Evolutionary conservation across 176 grass and related monocot species (phyloP).

Genomic region (Lolium perenne): DNA sequence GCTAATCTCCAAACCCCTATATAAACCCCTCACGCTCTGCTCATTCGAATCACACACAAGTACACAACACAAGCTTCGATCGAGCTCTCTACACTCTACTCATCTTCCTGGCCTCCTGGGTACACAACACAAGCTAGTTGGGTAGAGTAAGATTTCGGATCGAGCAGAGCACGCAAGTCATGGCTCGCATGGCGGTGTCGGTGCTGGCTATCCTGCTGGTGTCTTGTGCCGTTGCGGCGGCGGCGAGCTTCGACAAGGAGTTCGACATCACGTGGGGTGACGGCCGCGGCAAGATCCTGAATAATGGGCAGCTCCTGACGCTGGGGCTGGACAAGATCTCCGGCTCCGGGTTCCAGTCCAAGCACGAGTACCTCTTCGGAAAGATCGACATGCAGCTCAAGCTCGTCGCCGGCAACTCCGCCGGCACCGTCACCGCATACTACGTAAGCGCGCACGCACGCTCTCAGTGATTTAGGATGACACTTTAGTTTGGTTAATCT

Average conservation of each 20-base stretch:
- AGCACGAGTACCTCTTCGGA: conserved; percentile 82
- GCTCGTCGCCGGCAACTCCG: conserved; percentile 84
- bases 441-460: conserved; percentile 47
- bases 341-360: conserved; percentile 88
- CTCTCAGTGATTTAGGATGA: too few species aligned
- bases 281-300: conserved; percentile 65
- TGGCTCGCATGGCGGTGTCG: conserved; percentile 2
- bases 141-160: too few species aligned
- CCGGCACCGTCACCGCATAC: conserved; percentile 89
- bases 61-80: neutral
- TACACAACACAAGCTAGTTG: too few species aligned
- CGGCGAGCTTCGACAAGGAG: conserved; percentile 62
- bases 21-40: conserved; percentile 48
- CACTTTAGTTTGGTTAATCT: too few species aligned
- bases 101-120: neutral
- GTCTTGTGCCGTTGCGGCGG: neutral
- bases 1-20: conserved; percentile 54
- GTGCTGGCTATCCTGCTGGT: conserved; percentile 27
- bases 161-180: neutral
- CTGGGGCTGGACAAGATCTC: conserved; percentile 67
- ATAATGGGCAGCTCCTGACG: conserved; percentile 61
- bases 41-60: conserved; percentile 29
- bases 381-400: conserved; percentile 96
- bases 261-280: conserved; percentile 89
- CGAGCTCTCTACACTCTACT: neutral